Base-by-base conservation (phyloP, 306 rosid genomes). In the Medicago truncatula region DNA sequence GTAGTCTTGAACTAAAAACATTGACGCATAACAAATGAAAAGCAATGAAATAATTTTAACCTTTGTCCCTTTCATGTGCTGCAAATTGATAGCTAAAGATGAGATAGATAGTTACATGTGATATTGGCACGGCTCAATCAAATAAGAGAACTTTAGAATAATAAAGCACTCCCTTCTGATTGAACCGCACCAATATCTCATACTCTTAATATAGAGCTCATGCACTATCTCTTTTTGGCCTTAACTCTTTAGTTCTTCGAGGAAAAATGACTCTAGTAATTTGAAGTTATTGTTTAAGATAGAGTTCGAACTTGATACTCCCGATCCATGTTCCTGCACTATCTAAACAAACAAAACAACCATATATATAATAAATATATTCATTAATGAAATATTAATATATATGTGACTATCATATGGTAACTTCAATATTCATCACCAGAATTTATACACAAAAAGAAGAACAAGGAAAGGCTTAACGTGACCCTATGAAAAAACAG, bases 41-140 rank as follows among this genome's bases (percentile, higher is more conserved):
- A 46, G 8, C 31, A 23, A 31, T 23, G 39, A 70, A 62, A 53
- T 5, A 18, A 5, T 1, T n/a, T 40, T 7, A 58, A 60, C 52
- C 78, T 66, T 34, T 69, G 9, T 41, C n/a, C 38, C 63, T 65
- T 74, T 14, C 3, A 47, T 50, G 15, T 65, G 47, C 53, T 62
- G 69, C 38, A 2, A 36, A 63, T 20, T 65, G 57, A 63, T 20
- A 58, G 57, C 17, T 38, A 16, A 59, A 71, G 66, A 67, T 63
- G 23, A 56, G 50, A 31, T 12, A 7, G 11, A 66, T 41, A 70
- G 23, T 70, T 34, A 36, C 79, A 80, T 78, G 92, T 86, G 96
- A 90, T 90, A 90, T 90, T 90, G 96, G 96, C 96, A 90, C 96
- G 96, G 92, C 96, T 90, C 96, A 90, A 90, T 88, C 90, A 90